phyloP scores from a whole-genome alignment of 495 filamentous ascomycete species.

The Lasiosphaeria hispida region DNA sequence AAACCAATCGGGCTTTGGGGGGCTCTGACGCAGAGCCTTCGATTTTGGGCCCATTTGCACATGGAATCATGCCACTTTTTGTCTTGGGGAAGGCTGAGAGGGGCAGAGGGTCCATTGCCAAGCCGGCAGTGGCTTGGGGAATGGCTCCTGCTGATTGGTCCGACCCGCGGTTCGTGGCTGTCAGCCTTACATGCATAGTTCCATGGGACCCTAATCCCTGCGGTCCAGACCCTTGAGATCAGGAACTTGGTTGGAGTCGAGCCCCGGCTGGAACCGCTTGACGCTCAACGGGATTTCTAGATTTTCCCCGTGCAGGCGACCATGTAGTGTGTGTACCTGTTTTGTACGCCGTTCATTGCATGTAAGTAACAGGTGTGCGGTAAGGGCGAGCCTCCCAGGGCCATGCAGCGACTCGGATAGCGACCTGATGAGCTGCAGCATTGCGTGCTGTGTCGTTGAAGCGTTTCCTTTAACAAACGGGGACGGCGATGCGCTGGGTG shows the following conservation, averaged over 20 bases:
- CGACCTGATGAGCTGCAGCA: too few relatives aligned
- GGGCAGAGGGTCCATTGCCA: slow-evolving; percentile 22
- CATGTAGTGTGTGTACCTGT: not conserved
- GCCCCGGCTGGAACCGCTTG: not conserved
- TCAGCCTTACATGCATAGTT: slow-evolving; percentile 23
- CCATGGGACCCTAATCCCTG: not conserved
- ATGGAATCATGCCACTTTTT: slow-evolving; percentile 38
- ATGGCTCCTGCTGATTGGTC: slow-evolving; percentile 18
- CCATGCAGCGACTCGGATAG: too few relatives aligned
- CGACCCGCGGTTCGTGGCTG: slow-evolving; percentile 13
- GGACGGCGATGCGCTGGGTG: too few relatives aligned
- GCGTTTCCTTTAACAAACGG: too few relatives aligned
- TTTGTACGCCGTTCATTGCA: too few relatives aligned
- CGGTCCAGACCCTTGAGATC: slow-evolving; percentile 21
- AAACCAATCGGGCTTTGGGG: slow-evolving; percentile 29
- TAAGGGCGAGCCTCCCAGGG: too few relatives aligned
- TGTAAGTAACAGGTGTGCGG: too few relatives aligned
- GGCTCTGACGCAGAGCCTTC: slow-evolving; percentile 28
- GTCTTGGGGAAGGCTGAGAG: slow-evolving; percentile 24
- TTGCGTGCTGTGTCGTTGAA: too few relatives aligned
- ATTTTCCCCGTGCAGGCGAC: slow-evolving; percentile 9
- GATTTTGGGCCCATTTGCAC: slow-evolving; percentile 32
- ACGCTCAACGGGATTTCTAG: slow-evolving; percentile 9
- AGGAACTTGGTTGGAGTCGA: not conserved
- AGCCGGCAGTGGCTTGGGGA: slow-evolving; percentile 32